Conservation (phyloP, 1,284 basidiomycete genomes). For the Calocybe gambosa region DNA sequence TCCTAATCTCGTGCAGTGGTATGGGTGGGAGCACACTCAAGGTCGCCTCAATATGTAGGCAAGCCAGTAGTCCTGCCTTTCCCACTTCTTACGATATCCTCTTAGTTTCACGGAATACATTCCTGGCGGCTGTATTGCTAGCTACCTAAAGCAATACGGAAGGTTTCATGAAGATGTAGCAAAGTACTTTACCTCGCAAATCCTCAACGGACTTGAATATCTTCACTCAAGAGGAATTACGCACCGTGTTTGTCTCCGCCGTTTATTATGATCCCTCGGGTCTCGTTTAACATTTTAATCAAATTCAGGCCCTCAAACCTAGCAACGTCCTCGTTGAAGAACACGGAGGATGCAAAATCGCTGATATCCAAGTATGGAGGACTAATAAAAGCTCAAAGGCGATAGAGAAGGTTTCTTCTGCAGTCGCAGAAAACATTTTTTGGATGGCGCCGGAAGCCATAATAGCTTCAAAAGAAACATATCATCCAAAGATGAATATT, state of each 20-base stretch:
- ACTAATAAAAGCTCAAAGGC: slow-evolving; percentile 37
- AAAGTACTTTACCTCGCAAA: slow-evolving; percentile 89
- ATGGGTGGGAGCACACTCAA: slow-evolving; percentile 90
- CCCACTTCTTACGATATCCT: slow-evolving; percentile 3
- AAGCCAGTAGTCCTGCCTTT: slow-evolving; percentile 25
- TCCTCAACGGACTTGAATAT: slow-evolving; percentile 87
- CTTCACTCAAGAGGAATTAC: slow-evolving; percentile 87
- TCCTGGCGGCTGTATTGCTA: slow-evolving; percentile 92
- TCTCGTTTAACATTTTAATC: no score
- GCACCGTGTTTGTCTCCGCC: slow-evolving; percentile 81
- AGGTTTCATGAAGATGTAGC: slow-evolving; percentile 90
- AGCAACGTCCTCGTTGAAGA: slow-evolving; percentile 96
- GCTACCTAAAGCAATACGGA: slow-evolving; percentile 86
- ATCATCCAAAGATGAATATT: slow-evolving; percentile 95
- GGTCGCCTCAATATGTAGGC: slow-evolving; percentile 83
- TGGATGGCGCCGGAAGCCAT: slow-evolving; percentile 99
- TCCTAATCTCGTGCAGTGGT: slow-evolving; percentile 93
- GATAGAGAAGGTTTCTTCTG: slow-evolving; percentile 72
- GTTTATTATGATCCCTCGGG: no score
- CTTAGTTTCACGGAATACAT: slow-evolving; percentile 93
- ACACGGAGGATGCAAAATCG: slow-evolving; percentile 92
- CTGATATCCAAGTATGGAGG: slow-evolving; percentile 91
- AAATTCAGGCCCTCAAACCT: slow-evolving; percentile 94
- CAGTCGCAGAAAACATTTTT: slow-evolving; percentile 94
- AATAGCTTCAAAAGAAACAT: neutral